Conservation (phyloP, 2,329 filamentous ascomycete species). For the Beauveria australis region DNA sequence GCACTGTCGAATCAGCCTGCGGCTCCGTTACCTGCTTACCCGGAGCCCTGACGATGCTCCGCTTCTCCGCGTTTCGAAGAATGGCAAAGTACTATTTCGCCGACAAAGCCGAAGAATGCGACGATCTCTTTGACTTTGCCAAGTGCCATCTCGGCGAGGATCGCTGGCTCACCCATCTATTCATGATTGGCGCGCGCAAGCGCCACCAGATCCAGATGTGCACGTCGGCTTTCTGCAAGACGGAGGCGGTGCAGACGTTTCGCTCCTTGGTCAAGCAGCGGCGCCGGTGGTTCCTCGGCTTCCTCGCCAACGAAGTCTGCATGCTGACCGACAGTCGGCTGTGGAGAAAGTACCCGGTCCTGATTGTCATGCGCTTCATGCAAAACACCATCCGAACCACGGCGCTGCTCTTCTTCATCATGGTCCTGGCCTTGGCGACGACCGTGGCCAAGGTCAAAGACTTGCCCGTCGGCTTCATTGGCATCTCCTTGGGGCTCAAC, state of each 20-base stretch:
- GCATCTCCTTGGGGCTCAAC: conserved; percentile 83
- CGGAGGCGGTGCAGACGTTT: conserved; percentile 88
- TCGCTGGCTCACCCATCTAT: conserved; percentile 92
- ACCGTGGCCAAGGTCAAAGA: conserved; percentile 71
- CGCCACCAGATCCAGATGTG: conserved; percentile 97
- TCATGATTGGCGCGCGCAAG: conserved; percentile 95
- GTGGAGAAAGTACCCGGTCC: conserved; percentile 82
- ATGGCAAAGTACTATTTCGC: conserved; percentile 99
- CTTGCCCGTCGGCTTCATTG: conserved; percentile 88
- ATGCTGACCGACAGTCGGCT: conserved; percentile 93
- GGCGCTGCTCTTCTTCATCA: conserved; percentile 86
- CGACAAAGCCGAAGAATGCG: conserved; percentile 90
- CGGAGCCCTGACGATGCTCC: conserved; percentile 88
- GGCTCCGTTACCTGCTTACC: conserved; percentile 92
- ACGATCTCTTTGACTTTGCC: conserved; percentile 92
- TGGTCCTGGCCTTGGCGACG: conserved; percentile 77
- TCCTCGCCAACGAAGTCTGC: conserved; percentile 96
- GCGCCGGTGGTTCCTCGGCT: conserved; percentile 91
- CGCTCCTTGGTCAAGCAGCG: conserved; percentile 84
- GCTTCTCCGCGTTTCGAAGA: conserved; percentile 89
- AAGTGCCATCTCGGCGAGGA: conserved; percentile 95
- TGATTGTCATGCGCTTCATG: conserved; percentile 82
- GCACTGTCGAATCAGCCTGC: conserved; percentile 89
- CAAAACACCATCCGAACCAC: conserved; percentile 96
- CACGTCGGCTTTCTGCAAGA: conserved; percentile 96